Evolutionary conservation across 2,329 filamentous ascomycete species (phyloP).

Genomic region (Lachnellula subtilissima): DNA sequence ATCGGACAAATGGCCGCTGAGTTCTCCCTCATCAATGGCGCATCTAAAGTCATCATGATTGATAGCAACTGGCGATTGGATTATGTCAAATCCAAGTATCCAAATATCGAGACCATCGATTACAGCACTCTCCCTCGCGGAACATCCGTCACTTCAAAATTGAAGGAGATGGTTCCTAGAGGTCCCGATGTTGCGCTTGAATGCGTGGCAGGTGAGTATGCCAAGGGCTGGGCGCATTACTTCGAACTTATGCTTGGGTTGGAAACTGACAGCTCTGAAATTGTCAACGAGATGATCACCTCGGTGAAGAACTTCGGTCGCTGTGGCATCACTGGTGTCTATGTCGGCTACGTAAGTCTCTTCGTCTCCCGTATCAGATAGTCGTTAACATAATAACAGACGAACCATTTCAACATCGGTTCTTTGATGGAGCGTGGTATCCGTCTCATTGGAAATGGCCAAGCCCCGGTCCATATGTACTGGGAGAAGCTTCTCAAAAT

Average conservation of each 20-base stretch:
- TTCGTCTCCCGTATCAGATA: neutral
- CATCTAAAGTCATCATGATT: slow-evolving; percentile 71
- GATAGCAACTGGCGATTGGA: slow-evolving; percentile 69
- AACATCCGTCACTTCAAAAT: slow-evolving; percentile 62
- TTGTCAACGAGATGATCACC: slow-evolving; percentile 75
- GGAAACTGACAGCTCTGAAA: slow-evolving; percentile 81
- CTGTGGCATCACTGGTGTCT: slow-evolving; percentile 71
- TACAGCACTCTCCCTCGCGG: slow-evolving; percentile 57
- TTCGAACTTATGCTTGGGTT: slow-evolving; percentile 56
- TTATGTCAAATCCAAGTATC: slow-evolving; percentile 59
- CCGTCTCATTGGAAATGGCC: slow-evolving; percentile 64
- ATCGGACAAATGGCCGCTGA: slow-evolving; percentile 80
- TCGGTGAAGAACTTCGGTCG: slow-evolving; percentile 68
- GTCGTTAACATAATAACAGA: slow-evolving; percentile 6
- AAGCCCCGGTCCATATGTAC: slow-evolving; percentile 74
- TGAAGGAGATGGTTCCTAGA: slow-evolving; percentile 70
- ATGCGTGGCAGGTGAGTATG: slow-evolving; percentile 56
- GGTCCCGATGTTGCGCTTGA: slow-evolving; percentile 75
- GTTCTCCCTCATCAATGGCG: slow-evolving; percentile 71
- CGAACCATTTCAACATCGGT: slow-evolving; percentile 36
- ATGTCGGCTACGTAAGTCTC: slow-evolving; percentile 51
- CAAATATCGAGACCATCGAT: slow-evolving; percentile 64
- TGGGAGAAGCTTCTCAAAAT: slow-evolving; percentile 70
- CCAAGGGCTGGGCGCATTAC: slow-evolving; percentile 57
- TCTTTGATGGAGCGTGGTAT: slow-evolving; percentile 84